Percentiles rank a stretch among this genome's conserved stretches.
Evolutionary conservation across 2,329 filamentous ascomycete species (phyloP).

Genomic region (Nemania serpens): DNA sequence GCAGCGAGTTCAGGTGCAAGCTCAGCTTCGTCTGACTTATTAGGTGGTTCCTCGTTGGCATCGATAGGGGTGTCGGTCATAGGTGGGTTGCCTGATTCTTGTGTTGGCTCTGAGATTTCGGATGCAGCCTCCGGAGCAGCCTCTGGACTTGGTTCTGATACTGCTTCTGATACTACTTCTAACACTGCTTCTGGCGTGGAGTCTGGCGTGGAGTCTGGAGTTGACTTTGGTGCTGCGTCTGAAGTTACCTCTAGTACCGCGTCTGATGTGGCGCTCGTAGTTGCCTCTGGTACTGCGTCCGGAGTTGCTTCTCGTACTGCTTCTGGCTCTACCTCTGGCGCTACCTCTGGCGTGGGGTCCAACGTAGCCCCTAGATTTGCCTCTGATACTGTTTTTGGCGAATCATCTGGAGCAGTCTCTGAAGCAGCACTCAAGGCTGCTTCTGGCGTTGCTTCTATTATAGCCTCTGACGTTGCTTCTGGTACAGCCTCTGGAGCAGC

Average conservation of each 20-base stretch:
- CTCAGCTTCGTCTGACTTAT: slow-evolving; percentile 16
- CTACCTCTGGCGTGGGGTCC: not conserved
- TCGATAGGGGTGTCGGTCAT: slow-evolving; percentile 1
- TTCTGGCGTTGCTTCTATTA: not conserved
- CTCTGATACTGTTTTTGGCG: not conserved
- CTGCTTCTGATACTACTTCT: not conserved
- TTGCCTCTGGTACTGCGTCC: not conserved
- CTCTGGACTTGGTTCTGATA: not conserved
- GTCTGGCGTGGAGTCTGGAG: not conserved
- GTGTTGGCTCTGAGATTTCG: not conserved
- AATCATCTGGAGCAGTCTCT: not conserved
- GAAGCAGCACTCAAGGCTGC: not conserved
- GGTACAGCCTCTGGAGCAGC: not conserved
- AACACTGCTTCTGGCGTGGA: not conserved
- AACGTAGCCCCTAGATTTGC: not conserved
- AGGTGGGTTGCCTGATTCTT: slow-evolving; percentile 1
- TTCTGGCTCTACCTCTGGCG: not conserved
- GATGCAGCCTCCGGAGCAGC: not conserved
- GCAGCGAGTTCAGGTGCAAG: not conserved
- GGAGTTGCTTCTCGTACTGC: not conserved
- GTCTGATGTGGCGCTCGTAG: not conserved
- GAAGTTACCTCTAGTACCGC: not conserved
- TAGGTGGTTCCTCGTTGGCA: slow-evolving; percentile 7
- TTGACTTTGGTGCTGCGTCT: not conserved
- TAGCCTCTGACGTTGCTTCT: not conserved